Conservation (phyloP, 1,139 yeast species). For the Pichia sp. region DNA sequence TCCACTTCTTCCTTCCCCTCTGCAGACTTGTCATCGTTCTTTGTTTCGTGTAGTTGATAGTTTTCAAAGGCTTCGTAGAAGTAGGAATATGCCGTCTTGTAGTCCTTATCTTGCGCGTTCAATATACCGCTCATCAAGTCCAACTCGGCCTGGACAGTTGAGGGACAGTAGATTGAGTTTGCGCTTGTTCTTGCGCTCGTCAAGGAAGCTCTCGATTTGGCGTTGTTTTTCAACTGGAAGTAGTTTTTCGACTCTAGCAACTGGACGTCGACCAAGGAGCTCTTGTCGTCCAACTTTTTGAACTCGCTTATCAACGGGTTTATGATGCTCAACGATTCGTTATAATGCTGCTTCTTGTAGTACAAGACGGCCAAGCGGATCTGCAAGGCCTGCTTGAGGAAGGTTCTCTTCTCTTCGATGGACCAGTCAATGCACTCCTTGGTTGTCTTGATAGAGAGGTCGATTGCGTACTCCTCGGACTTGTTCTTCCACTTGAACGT, state of each 20-base stretch:
- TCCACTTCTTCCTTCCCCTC: conserved; percentile 5
- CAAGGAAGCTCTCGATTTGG: conserved; percentile 89
- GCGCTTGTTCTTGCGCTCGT: conserved; percentile 97
- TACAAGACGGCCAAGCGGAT: conserved; percentile 76
- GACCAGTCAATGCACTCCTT: conserved; percentile 88
- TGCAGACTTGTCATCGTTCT: conserved; percentile 25
- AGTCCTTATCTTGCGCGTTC: conserved; percentile 96
- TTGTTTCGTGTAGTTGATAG: conserved; percentile 42
- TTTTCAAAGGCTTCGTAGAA: conserved; percentile 95
- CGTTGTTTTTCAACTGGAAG: conserved; percentile 85
- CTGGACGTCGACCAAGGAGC: conserved; percentile 92
- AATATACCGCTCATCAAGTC: conserved; percentile 94
- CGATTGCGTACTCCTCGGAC: conserved; percentile 36
- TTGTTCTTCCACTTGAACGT: conserved; percentile 38
- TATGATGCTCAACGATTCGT: conserved; percentile 70
- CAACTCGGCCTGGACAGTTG: conserved; percentile 88
- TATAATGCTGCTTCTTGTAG: conserved; percentile 60
- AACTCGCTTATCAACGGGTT: conserved; percentile 73
- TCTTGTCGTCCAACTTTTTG: conserved; percentile 91
- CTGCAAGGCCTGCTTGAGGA: conserved; percentile 83
- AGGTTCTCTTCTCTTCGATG: conserved; percentile 72
- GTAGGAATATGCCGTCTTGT: conserved; percentile 92
- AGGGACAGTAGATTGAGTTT: conserved; percentile 91
- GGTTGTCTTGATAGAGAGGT: conserved; percentile 66
- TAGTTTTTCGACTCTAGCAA: conserved; percentile 84